Base-by-base conservation (phyloP, 139 green algal genomes). In the Chlamydomonas sphaeroides region DNA sequence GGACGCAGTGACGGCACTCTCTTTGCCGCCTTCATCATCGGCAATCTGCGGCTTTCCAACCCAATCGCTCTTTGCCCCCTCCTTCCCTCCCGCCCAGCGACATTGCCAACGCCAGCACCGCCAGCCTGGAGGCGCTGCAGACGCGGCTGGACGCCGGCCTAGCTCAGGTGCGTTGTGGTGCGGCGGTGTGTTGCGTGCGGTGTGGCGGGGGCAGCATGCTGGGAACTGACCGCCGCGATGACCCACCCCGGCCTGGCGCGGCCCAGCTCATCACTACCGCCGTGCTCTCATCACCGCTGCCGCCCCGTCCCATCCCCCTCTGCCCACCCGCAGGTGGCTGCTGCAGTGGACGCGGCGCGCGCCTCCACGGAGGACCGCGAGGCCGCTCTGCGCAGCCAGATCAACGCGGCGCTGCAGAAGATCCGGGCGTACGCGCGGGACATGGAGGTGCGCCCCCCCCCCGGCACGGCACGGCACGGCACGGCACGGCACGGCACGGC, bases 321-420 rank as follows among this genome's bases (percentile, higher is more conserved):
- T n/a, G n/a, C n/a, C n/a, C n/a, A n/a, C n/a, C n/a, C n/a, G n/a
- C n/a, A n/a, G n/a, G 75, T 89, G 38, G 80, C 79, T 0, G 53
- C 75, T 7, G 81, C 85, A 59, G 80, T 89, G 45, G 85, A 89
- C 38, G 42, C 33, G 8, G 86, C 77, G 0, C 61, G 57, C 45
- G 35, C 41, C 5, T 28, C 69, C 28, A 86, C 77, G 20, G 83
- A 91, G 79, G 87, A 87, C 63, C 72, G 83, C n/a, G 87, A 91
- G 74, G 83, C 79, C 32, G 87, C 61, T 10, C 68, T 91, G 49
- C 67, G 87, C 3, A 70, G 83, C 38, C 87, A 91, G 66, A 87
- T 91, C 73, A 91, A 91, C 63, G 73, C 32, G 20, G 84, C 87
- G 33, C 79, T 91, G 67, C 39, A 63, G 18, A 91, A 88, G 83